phyloP scores from a whole-genome alignment of 441 rosid genomes.

The Populus hybrid region DNA sequence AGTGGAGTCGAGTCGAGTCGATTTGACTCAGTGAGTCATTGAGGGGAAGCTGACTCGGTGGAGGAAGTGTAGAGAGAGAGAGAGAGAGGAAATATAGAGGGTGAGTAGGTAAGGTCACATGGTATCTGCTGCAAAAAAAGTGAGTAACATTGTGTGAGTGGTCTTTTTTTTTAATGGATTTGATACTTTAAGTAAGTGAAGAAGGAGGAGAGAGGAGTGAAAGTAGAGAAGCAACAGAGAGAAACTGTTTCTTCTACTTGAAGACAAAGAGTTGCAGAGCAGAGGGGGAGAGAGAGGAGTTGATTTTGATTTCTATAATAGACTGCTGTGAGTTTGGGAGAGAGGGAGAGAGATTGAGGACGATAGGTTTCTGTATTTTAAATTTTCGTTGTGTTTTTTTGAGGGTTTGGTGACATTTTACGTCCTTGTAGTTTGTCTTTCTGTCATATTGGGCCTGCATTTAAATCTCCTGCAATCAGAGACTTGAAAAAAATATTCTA shows the following conservation, averaged over 20 bases:
- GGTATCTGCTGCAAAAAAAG: slow-evolving; percentile 60
- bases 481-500: no score
- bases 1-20: slow-evolving; percentile 17
- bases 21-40: slow-evolving; percentile 41
- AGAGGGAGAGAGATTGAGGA: neutral
- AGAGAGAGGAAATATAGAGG: slow-evolving; percentile 34
- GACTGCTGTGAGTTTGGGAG: neutral
- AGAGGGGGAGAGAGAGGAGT: slow-evolving; percentile 21
- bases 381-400: slow-evolving; percentile 10
- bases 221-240: slow-evolving; percentile 10
- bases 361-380: slow-evolving; percentile 8
- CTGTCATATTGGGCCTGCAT: neutral
- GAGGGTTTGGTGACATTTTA: neutral
- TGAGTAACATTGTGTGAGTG: slow-evolving; percentile 27
- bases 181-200: slow-evolving; percentile 11
- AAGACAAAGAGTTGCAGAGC: slow-evolving; percentile 49
- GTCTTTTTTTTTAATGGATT: neutral
- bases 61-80: neutral
- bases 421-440: neutral
- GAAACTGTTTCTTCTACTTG: slow-evolving; percentile 57
- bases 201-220: slow-evolving; percentile 12
- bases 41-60: slow-evolving; percentile 13
- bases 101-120: slow-evolving; percentile 89
- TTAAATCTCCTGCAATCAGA: neutral
- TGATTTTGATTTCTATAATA: neutral